Evolutionary conservation across 495 filamentous ascomycete species (phyloP), one percentile per base, ranked within the genome.

Genomic region (Hypoxylon cercidicola): DNA sequence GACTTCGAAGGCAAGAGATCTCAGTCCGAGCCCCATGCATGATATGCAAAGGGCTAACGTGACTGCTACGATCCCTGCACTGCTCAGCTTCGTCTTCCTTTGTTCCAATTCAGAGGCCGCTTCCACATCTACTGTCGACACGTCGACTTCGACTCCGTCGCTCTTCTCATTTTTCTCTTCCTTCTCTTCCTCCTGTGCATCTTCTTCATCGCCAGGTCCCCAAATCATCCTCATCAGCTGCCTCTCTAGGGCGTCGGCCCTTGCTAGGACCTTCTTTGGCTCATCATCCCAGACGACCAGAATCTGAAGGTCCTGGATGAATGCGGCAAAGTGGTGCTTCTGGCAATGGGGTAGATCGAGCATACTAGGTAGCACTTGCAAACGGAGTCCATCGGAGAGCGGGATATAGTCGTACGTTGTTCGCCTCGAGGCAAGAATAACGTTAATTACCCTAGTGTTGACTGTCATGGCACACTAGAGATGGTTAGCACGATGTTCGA

Each of bases 221-320:
- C 85, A 87, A 30, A 87, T 85, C 64, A 84, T 78, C 48, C 75
- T 72, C 71, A 89, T 82, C 41, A 89, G 62, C 23, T 81, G 75
- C 45, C 68, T 60, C 71, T 88, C 82, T 18, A 89, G 74, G 28
- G 70, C 69, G 9, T 76, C 72, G 1, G 78, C 84, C 23, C 87
- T 79, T 1, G 74, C 69, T 13, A 88, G 63, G 10, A 88, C 67
- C 35, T 82, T 77, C 62, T 80, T 78, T 0, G 87, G 85, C 23
- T 87, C 82, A 56, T 90, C 87, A 44, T 87, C 87, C 87, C 87
- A 90, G n/a, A 89, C 85, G 12, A 89, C 76, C 15, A 90, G 68
- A 4, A 87, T 74, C 23, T 76, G 74, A n/a, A 73, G 71, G 54
- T 86, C 81, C 45, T 81, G 77, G 46, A 89, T 85, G 66, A 90